Evolutionary conservation across 306 rosid genomes (phyloP).

Genomic region (Luffa acutangula): DNA sequence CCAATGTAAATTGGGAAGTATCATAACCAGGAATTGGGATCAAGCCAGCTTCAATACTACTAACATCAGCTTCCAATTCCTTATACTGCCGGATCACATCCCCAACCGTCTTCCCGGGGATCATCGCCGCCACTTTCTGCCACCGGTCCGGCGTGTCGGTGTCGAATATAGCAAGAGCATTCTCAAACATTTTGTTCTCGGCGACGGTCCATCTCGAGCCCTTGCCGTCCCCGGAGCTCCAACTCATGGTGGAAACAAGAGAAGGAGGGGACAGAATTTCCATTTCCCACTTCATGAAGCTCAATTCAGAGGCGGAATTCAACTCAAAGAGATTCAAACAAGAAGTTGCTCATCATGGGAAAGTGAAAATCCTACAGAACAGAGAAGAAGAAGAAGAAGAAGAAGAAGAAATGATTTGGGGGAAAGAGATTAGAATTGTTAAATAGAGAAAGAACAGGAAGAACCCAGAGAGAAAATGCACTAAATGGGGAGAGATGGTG

Average conservation of each 20-base stretch:
- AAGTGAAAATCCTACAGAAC: neutral
- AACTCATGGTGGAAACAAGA: slow-evolving; percentile 28
- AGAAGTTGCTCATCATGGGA: neutral
- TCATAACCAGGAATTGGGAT: slow-evolving; percentile 65
- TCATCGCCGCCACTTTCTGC: slow-evolving; percentile 65
- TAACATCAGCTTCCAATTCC: slow-evolving; percentile 64
- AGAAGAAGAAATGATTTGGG: neutral
- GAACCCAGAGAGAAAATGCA: neutral
- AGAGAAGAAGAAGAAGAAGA: neutral
- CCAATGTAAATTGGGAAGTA: slow-evolving; percentile 53
- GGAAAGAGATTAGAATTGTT: slow-evolving; percentile 4
- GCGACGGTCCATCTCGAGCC: slow-evolving; percentile 57
- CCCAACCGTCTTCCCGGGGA: slow-evolving; percentile 59
- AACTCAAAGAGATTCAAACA: neutral
- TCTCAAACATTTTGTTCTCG: slow-evolving; percentile 84
- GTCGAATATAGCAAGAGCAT: slow-evolving; percentile 73
- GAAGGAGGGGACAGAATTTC: slow-evolving; percentile 57
- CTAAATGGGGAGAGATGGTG: neutral
- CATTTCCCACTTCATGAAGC: slow-evolving; percentile 56
- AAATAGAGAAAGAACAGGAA: slow-evolving; percentile 1
- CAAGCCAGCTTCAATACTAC: slow-evolving; percentile 70
- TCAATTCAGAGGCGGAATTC: neutral
- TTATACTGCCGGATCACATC: slow-evolving; percentile 67
- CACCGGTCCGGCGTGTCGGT: slow-evolving; percentile 77
- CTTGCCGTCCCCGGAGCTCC: slow-evolving; percentile 39